Percentiles rank a stretch among this genome's conserved stretches.
phyloP scores from a whole-genome alignment of 768 basidiomycete species.

The Baorangia bicolor region DNA sequence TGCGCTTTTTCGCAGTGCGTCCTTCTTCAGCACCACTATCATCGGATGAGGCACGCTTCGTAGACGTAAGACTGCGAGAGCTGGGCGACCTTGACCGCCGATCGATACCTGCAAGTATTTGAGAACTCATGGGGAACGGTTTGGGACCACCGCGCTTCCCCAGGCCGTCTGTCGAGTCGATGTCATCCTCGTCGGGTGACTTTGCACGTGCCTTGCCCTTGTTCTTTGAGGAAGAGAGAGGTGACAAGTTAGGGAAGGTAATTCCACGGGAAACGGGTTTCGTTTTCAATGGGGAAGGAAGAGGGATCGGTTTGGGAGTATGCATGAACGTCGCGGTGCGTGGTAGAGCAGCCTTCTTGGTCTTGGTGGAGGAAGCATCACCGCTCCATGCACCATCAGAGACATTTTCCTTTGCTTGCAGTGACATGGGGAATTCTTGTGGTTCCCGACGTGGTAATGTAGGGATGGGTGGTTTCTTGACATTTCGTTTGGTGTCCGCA shows the following conservation, averaged over 20 bases:
- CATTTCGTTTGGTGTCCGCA: neutral
- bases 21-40: constrained; percentile 31
- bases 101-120: constrained; percentile 40
- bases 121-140: constrained; percentile 52
- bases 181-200: neutral
- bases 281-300: constrained; percentile 22
- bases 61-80: constrained; percentile 4
- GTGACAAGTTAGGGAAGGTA: constrained; percentile 27
- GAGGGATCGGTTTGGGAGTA: constrained; percentile 8
- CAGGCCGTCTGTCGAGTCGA: neutral
- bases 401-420: constrained; percentile 24
- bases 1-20: constrained; percentile 33
- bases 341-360: constrained; percentile 12
- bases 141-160: constrained; percentile 5
- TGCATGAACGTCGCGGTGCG: constrained; percentile 1
- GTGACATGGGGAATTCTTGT: constrained; percentile 26
- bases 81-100: constrained; percentile 26
- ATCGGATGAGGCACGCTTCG: constrained; percentile 36
- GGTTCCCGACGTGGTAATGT: constrained; percentile 9
- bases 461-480: constrained; percentile 9
- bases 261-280: constrained; percentile 7
- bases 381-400: constrained; percentile 10
- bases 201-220: constrained; percentile 21
- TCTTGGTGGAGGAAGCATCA: constrained; percentile 9
- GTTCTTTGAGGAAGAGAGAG: constrained; percentile 13